Percentiles rank a stretch among this genome's conserved stretches.
Evolutionary conservation across 2,329 filamentous ascomycete genomes (phyloP).

Genomic region (Metarhizium robertsii): DNA sequence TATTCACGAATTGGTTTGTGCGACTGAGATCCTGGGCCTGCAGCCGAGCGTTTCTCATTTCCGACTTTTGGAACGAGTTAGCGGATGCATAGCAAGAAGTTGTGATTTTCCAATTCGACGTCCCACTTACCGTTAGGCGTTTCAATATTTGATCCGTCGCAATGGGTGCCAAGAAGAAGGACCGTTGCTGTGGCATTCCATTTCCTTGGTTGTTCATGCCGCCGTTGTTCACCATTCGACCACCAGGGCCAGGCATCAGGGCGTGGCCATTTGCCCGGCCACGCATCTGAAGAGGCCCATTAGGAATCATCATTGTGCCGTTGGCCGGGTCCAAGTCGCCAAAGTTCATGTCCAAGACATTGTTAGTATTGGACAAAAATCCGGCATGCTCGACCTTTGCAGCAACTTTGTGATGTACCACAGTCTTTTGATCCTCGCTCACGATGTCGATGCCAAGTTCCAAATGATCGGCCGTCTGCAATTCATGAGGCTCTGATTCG

Average conservation of each 20-base stretch:
- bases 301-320: constrained; percentile 60
- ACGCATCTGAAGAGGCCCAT: constrained; percentile 60
- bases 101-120: not conserved
- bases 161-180: constrained; percentile 80
- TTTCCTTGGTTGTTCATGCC: constrained; percentile 42
- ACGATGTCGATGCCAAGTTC: constrained; percentile 98
- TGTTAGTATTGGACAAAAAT: constrained; percentile 64
- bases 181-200: constrained; percentile 62
- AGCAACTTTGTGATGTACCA: constrained; percentile 96
- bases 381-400: constrained; percentile 95
- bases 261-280: constrained; percentile 60
- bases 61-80: constrained; percentile 39
- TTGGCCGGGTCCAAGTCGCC: constrained; percentile 81
- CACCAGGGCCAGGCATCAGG: constrained; percentile 52
- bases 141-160: constrained; percentile 95
- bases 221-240: constrained; percentile 44
- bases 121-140: constrained; percentile 25
- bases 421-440: constrained; percentile 95
- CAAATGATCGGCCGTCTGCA: constrained; percentile 83
- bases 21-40: constrained; percentile 79
- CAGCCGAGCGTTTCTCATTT: constrained; percentile 82
- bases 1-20: constrained; percentile 71
- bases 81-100: not conserved
- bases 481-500: constrained; percentile 90
- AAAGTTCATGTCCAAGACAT: constrained; percentile 81